A percentile compares a stretch with the other conserved stretches of the same genome.
phyloP scores from a whole-genome alignment of 345 rosid genomes.

The Citrus medica region DNA sequence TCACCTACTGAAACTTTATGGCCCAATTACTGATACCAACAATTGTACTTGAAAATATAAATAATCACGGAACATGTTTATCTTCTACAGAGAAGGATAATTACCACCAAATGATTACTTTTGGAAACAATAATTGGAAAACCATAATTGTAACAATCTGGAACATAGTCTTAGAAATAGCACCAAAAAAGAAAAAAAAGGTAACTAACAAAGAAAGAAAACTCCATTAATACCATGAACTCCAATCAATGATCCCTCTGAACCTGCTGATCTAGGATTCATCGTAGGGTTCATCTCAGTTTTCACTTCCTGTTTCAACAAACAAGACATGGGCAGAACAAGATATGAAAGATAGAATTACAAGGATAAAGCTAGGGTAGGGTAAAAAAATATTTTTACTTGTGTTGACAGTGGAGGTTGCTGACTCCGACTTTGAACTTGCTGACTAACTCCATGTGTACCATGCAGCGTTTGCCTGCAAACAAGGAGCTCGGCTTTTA shows the following conservation, averaged over 20 bases:
- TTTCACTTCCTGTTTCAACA: constrained; percentile 34
- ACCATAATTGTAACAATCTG: neutral
- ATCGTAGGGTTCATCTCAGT: constrained; percentile 45
- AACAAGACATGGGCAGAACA: neutral
- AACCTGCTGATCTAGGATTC: constrained; percentile 30
- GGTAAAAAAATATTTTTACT: constrained; percentile 15
- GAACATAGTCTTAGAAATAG: neutral
- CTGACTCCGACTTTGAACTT: constrained; percentile 40
- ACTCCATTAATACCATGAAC: constrained; percentile 34
- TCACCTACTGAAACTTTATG: neutral
- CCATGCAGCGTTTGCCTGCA: constrained; percentile 41
- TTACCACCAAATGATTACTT: neutral
- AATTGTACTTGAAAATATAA: neutral
- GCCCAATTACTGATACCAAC: neutral
- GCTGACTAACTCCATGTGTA: constrained; percentile 40
- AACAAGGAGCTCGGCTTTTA: constrained; percentile 1
- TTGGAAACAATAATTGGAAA: neutral
- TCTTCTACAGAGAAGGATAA: neutral
- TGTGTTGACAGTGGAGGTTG: constrained; percentile 38
- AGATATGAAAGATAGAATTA: neutral
- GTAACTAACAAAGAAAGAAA: neutral
- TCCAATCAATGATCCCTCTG: constrained; percentile 42
- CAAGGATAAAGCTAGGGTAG: neutral
- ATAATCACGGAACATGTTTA: neutral
- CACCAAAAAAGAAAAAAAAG: neutral